Evolutionary conservation across 495 filamentous ascomycete genomes (phyloP).

Genomic region (Aspergillus wentii): DNA sequence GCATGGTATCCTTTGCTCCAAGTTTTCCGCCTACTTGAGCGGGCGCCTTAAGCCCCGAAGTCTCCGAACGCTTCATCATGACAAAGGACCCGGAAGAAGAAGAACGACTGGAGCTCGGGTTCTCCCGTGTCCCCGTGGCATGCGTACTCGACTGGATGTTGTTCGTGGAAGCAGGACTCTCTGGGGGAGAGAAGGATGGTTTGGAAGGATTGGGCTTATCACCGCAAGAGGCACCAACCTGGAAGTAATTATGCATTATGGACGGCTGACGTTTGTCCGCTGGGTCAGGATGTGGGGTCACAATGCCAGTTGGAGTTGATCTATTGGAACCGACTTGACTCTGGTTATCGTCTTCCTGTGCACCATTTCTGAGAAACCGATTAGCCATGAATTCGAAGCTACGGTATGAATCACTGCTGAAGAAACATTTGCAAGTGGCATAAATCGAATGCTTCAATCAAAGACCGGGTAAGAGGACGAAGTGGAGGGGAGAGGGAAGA

Average conservation of each 20-base stretch:
- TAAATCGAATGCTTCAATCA: conserved; percentile 2
- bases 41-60: conserved; percentile 19
- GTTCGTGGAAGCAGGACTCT: conserved; percentile 36
- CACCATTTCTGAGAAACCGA: conserved; percentile 21
- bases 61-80: conserved; percentile 37
- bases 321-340: conserved; percentile 75
- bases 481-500: conserved; percentile 5
- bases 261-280: conserved; percentile 86
- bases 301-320: conserved; percentile 77
- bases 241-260: conserved; percentile 91
- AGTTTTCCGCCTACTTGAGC: conserved; percentile 12
- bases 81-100: conserved; percentile 35
- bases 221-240: conserved; percentile 79
- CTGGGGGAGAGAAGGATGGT: conserved; percentile 34
- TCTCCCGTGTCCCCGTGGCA: conserved; percentile 12
- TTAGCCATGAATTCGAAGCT: conserved; percentile 22
- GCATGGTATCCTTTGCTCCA: conserved; percentile 14
- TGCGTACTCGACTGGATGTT: conserved; percentile 21
- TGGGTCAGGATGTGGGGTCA: conserved; percentile 83
- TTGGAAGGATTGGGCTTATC: conserved; percentile 48
- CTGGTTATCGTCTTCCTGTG: conserved; percentile 60
- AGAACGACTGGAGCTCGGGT: conserved; percentile 13
- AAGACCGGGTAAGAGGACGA: no score
- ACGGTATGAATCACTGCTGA: not conserved
- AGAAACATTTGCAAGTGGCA: not conserved